Evolutionary conservation across 495 filamentous ascomycete genomes (phyloP), one percentile per base, ranked within the genome.

Genomic region (Trichoderma gamsii): DNA sequence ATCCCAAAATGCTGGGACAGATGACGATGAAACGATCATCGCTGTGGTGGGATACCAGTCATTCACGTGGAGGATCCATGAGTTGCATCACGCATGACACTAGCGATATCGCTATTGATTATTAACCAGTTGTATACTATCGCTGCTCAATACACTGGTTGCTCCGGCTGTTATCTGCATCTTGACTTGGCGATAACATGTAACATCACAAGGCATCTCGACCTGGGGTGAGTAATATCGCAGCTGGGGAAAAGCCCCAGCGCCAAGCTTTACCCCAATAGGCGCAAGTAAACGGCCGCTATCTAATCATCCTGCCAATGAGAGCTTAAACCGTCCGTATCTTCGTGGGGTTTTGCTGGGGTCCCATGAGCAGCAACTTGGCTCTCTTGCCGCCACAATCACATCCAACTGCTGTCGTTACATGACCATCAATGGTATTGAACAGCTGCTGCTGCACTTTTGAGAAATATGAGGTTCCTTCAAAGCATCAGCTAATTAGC

Each of bases 191-290:
- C 21, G 18, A 52, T 52, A 18, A 9, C 25, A 61, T 61, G 56
- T 61, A 61, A 61, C 56, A 61, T 61, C 25, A 32, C 56, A 61
- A 32, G 27, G 9, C 51, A 12, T n/a, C 52, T 61, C 52, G 9
- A 13, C 52, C 12, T 7, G 23, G 52, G 23, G 52, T 21, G 9
- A 11, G 21, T 16, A 61, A 29, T 61, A 61, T 61, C 27, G 5
- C 52, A 23, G 16, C n/a, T 18, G 6, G 18, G 49, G n/a, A n/a
- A 52, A 6, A 18, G n/a, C 25, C 56, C 4, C 23, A 16, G 56
- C 27, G 13, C 7, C 25, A 61, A 32, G 7, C 56, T 61, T 13
- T 21, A 25, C 5, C 12, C 27, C 11, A 18, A 27, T 32, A 32
- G 12, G 35, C 7, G 35, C 35, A 38, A 5, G 8, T 7, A 38